Evolutionary conservation across 2,329 filamentous ascomycete genomes (phyloP).

Genomic region (Colletotrichum sp.): DNA sequence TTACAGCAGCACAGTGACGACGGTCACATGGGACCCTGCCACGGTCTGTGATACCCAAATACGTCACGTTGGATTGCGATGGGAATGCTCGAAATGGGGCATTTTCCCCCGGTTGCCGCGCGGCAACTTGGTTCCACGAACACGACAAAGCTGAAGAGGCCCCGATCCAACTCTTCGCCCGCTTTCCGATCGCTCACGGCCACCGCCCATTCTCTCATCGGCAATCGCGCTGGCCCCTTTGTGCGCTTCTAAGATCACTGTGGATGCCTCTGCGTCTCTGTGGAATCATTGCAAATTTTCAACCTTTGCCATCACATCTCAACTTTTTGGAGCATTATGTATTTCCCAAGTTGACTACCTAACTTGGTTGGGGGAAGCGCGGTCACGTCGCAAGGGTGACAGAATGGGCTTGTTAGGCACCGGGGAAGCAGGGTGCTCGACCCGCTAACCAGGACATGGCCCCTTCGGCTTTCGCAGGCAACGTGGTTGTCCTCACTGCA

Average conservation of each 20-base stretch:
- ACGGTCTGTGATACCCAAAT: background rate
- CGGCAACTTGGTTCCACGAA: background rate
- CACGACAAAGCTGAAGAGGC: background rate
- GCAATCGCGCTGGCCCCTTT: background rate
- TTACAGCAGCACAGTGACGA: background rate
- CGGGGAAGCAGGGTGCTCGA: slow-evolving; percentile 17
- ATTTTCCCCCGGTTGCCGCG: background rate
- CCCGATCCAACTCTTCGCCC: background rate
- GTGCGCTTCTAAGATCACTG: background rate
- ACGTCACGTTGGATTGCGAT: background rate
- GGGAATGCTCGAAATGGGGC: background rate
- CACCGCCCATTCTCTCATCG: background rate
- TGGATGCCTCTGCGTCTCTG: background rate
- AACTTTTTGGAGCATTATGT: background rate
- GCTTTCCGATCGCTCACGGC: background rate
- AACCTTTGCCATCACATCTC: slow-evolving; percentile 7
- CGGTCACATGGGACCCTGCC: background rate
- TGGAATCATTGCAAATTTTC: slow-evolving; percentile 4
- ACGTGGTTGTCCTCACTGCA: slow-evolving; percentile 1
- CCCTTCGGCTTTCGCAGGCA: slow-evolving; percentile 7
- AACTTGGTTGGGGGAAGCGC: slow-evolving; percentile 7
- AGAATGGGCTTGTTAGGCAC: slow-evolving; percentile 15
- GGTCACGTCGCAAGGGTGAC: slow-evolving; percentile 2
- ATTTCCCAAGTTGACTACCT: background rate
- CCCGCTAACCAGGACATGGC: slow-evolving; percentile 16